Percentiles rank a stretch among this genome's conserved stretches.
These are phyloP conservation scores for Nitzschia sp. DNA, from an alignment of 108 stramenopile species.

Conservation along the genomic window DNA sequence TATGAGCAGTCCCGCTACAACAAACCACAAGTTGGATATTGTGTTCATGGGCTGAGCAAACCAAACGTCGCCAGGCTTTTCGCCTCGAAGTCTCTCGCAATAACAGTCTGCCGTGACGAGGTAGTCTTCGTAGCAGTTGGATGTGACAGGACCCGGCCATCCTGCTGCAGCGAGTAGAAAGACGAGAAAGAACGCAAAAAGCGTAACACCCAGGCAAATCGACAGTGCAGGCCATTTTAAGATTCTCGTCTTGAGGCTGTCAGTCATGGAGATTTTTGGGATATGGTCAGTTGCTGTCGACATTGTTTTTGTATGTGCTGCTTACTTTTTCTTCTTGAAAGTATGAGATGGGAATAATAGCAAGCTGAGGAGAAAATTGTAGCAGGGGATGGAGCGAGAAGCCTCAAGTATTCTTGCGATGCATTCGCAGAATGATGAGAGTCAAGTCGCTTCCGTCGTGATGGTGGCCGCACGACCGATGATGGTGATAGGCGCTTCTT, in stretches of 20 bases:
- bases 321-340: not conserved
- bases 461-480: no score
- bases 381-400: no score
- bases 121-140: constrained; percentile 28
- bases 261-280: not conserved
- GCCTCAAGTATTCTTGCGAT: no score
- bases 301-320: not conserved
- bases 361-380: no score
- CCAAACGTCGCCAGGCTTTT: constrained; percentile 28
- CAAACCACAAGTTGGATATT: constrained; percentile 11
- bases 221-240: constrained; percentile 7
- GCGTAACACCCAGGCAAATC: not conserved
- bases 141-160: constrained; percentile 16
- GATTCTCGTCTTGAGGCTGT: not conserved
- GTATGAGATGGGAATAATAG: no score
- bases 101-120: constrained; percentile 15
- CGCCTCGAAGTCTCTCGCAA: constrained; percentile 24
- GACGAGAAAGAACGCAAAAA: not conserved
- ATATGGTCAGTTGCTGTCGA: no score
- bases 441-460: no score
- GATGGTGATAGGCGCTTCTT: no score
- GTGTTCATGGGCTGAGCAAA: constrained; percentile 25
- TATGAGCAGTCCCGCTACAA: constrained; percentile 6
- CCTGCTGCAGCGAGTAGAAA: not conserved
- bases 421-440: no score